Evolutionary conservation across 768 basidiomycete species (phyloP), one percentile per base, ranked within the genome.

Genomic region (Paxillus rubicundulus): DNA sequence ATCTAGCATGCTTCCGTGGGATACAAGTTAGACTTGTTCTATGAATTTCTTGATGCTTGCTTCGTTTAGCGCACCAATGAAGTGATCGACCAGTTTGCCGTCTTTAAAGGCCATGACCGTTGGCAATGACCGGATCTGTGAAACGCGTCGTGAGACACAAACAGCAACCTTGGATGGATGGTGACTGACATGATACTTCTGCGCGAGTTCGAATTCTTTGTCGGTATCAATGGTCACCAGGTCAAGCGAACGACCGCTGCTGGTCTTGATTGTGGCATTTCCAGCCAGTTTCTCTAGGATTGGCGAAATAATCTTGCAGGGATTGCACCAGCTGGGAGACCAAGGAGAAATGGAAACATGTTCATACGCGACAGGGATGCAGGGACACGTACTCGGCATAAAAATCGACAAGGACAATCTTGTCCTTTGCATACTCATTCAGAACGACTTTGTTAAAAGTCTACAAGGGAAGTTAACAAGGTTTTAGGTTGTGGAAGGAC

Each of bases 61-160:
- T 56, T 80, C 77, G 18, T 73, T 71, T 32, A 80, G 65, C 4
- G 83, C 82, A 42, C 86, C 89, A 2, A 82, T 72, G 60, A 92
- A 92, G 43, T 82, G 74, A 41, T 70, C 70, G n/a, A 85, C 72
- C 1, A 69, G 72, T 56, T 80, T 61, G 16, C 87, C 89, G 44
- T 84, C 77, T 51, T 75, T 79, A 72, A 91, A 91, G 4, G 87
- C 89, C 52, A 88, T 72, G 28, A 92, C 87, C 0, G 89, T 92
- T 3, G 89, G 89, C n/a, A 92, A 69, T 14, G 86, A 77, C n/a
- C 75, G 70, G 54, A 92, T 74, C 90, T 92, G 57, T 13, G 20
- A 34, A 28, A 52, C 12, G 27, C 27, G 30, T 13, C 18, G 27
- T 42, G 21, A 49, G 34, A 39, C 33, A 45, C 27, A 17, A 39